Conservation (phyloP, 1,139 yeast species). For the Taphrina wiesneri region DNA sequence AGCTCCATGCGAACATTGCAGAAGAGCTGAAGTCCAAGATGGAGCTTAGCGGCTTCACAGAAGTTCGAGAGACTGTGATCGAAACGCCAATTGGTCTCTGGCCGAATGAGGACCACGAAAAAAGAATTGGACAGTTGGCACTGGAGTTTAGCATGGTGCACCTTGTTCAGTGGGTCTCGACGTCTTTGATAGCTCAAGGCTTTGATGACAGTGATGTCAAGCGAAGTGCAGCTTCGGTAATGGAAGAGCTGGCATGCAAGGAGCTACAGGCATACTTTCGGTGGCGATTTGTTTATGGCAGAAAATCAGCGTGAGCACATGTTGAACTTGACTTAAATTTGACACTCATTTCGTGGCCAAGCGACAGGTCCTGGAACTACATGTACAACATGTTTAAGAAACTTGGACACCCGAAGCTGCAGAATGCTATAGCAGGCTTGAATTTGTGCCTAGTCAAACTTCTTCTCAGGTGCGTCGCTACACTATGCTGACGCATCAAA, state of each 20-base stretch:
- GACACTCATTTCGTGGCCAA: too few species aligned
- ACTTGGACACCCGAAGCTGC: too few species aligned
- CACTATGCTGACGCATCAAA: too few species aligned
- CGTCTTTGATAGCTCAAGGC: neutral
- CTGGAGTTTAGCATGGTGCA: conserved; percentile 19
- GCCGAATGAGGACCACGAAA: conserved; percentile 30
- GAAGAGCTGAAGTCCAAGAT: conserved; percentile 2
- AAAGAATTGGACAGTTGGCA: conserved; percentile 34
- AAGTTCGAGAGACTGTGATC: conserved; percentile 19
- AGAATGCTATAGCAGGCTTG: too few species aligned
- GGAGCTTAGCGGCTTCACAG: conserved; percentile 29
- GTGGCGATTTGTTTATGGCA: conserved; percentile 24
- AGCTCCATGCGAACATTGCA: conserved; percentile 6
- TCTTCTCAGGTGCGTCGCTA: too few species aligned
- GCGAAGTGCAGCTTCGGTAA: neutral
- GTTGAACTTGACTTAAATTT: neutral
- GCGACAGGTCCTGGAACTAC: too few species aligned
- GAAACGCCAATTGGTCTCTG: conserved; percentile 35
- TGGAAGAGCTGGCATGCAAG: neutral
- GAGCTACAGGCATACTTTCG: neutral
- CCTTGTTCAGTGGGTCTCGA: conserved; percentile 12
- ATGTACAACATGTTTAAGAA: too few species aligned
- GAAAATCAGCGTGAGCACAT: neutral
- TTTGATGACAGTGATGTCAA: neutral
- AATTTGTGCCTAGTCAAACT: too few species aligned